These are phyloP conservation scores for Kodamaea kakaduensis DNA, from an alignment of 805 yeast genomes.

Conservation along the genomic window DNA sequence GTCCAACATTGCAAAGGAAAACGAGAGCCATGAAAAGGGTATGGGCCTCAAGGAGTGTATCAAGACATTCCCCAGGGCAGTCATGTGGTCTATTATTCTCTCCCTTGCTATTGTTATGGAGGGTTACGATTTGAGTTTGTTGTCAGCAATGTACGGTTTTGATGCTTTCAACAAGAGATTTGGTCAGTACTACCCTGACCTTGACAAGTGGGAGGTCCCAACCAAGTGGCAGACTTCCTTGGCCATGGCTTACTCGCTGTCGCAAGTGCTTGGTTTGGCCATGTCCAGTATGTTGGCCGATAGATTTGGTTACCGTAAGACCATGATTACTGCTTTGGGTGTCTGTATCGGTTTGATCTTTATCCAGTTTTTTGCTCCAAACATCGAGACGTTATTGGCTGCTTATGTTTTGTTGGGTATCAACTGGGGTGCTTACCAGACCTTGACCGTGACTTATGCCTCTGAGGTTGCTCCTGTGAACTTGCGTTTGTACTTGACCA, in stretches of 20 bases:
- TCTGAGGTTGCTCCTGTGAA: slow-evolving; percentile 55
- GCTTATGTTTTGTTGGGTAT: slow-evolving; percentile 45
- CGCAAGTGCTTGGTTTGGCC: slow-evolving; percentile 43
- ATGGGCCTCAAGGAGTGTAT: slow-evolving; percentile 35
- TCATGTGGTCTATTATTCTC: slow-evolving; percentile 43
- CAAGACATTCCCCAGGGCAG: slow-evolving; percentile 37
- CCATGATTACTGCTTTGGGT: slow-evolving; percentile 28
- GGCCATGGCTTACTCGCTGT: slow-evolving; percentile 29
- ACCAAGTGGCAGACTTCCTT: slow-evolving; percentile 41
- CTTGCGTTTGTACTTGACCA: slow-evolving; percentile 47
- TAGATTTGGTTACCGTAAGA: slow-evolving; percentile 42
- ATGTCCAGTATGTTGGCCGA: slow-evolving; percentile 44
- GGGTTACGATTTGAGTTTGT: slow-evolving; percentile 41
- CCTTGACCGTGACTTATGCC: slow-evolving; percentile 50
- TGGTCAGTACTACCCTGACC: slow-evolving; percentile 28
- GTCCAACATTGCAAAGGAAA: slow-evolving; percentile 33
- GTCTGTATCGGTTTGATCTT: slow-evolving; percentile 38
- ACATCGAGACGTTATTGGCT: slow-evolving; percentile 32
- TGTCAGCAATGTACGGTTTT: slow-evolving; percentile 35
- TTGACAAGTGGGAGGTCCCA: slow-evolving; percentile 29
- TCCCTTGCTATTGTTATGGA: slow-evolving; percentile 39
- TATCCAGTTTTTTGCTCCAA: slow-evolving; percentile 44
- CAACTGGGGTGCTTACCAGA: slow-evolving; percentile 55
- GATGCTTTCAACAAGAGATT: slow-evolving; percentile 32
- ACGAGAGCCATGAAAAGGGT: slow-evolving; percentile 30